These are phyloP conservation scores for Oxyria digyna DNA, from an alignment of 148 eudicot species.

Conservation along the genomic window DNA sequence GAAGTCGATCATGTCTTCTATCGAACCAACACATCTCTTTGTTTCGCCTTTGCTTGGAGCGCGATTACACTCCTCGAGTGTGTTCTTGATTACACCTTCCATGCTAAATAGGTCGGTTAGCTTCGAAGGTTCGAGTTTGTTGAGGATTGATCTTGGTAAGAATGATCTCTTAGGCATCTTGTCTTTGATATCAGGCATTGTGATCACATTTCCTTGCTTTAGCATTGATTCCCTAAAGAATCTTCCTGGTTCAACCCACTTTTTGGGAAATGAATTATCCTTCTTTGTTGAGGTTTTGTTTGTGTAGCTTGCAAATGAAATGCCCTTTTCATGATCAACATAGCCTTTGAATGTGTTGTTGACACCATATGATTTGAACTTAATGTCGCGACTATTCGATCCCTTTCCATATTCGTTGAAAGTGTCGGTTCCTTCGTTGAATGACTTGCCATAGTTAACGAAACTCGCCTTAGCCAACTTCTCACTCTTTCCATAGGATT, in stretches of 20 bases:
- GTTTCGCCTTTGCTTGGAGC: slow-evolving; percentile 59
- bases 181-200: slow-evolving; percentile 72
- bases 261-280: slow-evolving; percentile 20
- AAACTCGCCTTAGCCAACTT: slow-evolving; percentile 42
- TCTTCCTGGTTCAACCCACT: slow-evolving; percentile 47
- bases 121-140: slow-evolving; percentile 39
- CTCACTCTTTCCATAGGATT: slow-evolving; percentile 36
- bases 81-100: slow-evolving; percentile 29
- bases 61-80: slow-evolving; percentile 67
- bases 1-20: slow-evolving; percentile 89
- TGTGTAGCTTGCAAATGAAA: slow-evolving; percentile 42
- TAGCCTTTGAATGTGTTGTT: slow-evolving; percentile 78
- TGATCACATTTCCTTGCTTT: slow-evolving; percentile 42
- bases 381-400: slow-evolving; percentile 23
- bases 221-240: slow-evolving; percentile 73
- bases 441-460: slow-evolving; percentile 61
- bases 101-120: slow-evolving; percentile 31
- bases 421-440: slow-evolving; percentile 48
- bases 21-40: slow-evolving; percentile 63
- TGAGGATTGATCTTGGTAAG: slow-evolving; percentile 52
- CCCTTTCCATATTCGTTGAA: slow-evolving; percentile 69
- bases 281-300: slow-evolving; percentile 17
- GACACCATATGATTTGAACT: slow-evolving; percentile 49
- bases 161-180: slow-evolving; percentile 81
- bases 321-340: slow-evolving; percentile 35